Base-by-base conservation (phyloP, 345 rosid genomes). In the Eucalyptus rudis region DNA sequence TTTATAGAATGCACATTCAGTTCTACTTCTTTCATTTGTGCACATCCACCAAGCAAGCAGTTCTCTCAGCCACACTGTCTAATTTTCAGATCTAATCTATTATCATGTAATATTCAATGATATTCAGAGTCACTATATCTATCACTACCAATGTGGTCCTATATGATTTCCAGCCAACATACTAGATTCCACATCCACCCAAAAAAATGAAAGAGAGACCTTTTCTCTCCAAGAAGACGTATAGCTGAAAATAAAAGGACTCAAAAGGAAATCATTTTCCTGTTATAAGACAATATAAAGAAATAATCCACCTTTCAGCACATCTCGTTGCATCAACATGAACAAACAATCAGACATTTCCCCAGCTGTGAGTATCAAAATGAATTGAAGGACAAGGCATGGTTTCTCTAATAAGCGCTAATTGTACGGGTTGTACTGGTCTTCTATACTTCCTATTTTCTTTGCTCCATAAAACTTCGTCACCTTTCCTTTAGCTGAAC, bases 401-500 rank as follows among this genome's bases (percentile, higher is more conserved):
- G 80, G 47, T 22, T 76, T 76, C 71, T 36, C 83, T 36, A 76
- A 36, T 36, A 36, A 71, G 27, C 3, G 13, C 45, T 71, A 71
- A 20, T 19, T 36, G 27, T 36, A 76, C 43, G 20, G 44, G 45
- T 68, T 68, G 80, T 68, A 68, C 36, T 17, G 24, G 44, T 68
- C 44, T 31, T 68, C 80, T 68, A 68, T 68, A 68, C 47, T 76
- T 36, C 83, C 27, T 36, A 17, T 76, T 31, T 68, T 68, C 80
- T 68, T 31, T 68, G 80, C 80, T 68, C 13, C 12, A 3, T 5
- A 68, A 10, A 59, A 8, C 80, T 68, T 13, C 71, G 8, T 66
- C 79, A 15, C 20, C 79, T 66, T 19, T n/a, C 43, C 56, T 51
- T 96, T 98, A 68, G 96, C 27, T 6, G 15, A 19, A 76, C 27